Evolutionary conservation across 176 grass and related monocot genomes (phyloP), one percentile per base, ranked within the genome.

Genomic region (Calamus simplicifolius): DNA sequence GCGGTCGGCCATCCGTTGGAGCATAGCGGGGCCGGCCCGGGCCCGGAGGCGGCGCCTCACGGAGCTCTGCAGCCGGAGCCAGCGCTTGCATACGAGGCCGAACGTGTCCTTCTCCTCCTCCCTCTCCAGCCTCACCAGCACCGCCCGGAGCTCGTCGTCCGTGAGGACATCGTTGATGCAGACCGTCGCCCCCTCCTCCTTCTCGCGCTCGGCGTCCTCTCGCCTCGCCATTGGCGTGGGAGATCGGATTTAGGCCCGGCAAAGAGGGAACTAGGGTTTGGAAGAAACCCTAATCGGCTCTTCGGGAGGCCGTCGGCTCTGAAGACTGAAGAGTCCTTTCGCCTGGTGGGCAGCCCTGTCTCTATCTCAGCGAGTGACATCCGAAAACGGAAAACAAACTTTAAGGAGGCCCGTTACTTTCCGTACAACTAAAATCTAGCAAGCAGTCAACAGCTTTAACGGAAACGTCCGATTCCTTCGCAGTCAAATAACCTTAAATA

Each of bases 21-120:
- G 73, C 78, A 86, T 88, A 72, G 63, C 81, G 14, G 87, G 92
- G 3, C 87, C 87, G n/a, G 81, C 74, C 15, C 86, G 81, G 43
- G 75, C 77, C 29, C 83, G 75, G 68, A 91, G 80, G 72, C 75
- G 75, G 14, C 81, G 69, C 2, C 91, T 77, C 52, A 81, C 82
- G 49, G 78, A 78, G 69, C 86, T 90, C 83, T 96, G 83, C 43
- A 96, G 77, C 77, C 73, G 77, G 53, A 86, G 81, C 91, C 86
- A 96, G 18, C 91, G 77, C 61, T 75, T 82, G 86, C 91, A 90
- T 4, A 96, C 86, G 52, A 96, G 83, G 2, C 83, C 75, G 61
- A 90, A 96, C 18, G 61, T 69, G 43, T 96, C 86, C 25, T 79
- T 85, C 68, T 96, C 91, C 19, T 62, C 69, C 68, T 81, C 80